These are phyloP conservation scores for Penstemon barbatus DNA, from an alignment of 257 asterid genomes.

Conservation along the genomic window DNA sequence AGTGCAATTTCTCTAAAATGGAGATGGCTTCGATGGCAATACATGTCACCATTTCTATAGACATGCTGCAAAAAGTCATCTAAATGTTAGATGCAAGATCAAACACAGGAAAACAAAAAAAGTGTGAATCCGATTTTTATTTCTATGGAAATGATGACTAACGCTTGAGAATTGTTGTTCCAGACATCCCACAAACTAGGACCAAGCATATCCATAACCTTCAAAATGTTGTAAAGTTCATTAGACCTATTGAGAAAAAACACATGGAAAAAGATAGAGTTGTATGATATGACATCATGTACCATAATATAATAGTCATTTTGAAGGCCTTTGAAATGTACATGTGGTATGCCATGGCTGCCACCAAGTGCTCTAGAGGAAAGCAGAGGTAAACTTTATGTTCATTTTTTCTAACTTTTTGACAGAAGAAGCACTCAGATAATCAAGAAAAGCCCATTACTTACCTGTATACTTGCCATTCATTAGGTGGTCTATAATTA, in stretches of 20 bases:
- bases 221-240: slow-evolving; percentile 28
- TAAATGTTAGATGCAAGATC: slow-evolving; percentile 24
- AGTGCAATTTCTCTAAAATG: slow-evolving; percentile 86
- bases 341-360: slow-evolving; percentile 50
- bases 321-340: slow-evolving; percentile 54
- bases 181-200: slow-evolving; percentile 94
- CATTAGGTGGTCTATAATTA: slow-evolving; percentile 53
- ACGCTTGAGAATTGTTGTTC: slow-evolving; percentile 74
- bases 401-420: not conserved
- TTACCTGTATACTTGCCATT: slow-evolving; percentile 64
- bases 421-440: not conserved
- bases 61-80: slow-evolving; percentile 56
- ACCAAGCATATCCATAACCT: slow-evolving; percentile 99
- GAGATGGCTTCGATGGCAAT: slow-evolving; percentile 95
- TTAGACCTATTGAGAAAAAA: not conserved
- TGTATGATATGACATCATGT: not conserved
- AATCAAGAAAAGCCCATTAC: not conserved
- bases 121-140: not conserved
- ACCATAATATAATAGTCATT: slow-evolving; percentile 55
- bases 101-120: not conserved
- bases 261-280: not conserved
- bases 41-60: slow-evolving; percentile 87
- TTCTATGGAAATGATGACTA: slow-evolving; percentile 26
- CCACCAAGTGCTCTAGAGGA: slow-evolving; percentile 33
- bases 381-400: not conserved